These are phyloP conservation scores for Platanthera guangdongensis DNA, from an alignment of 106 monocot species.

Conservation along the genomic window DNA sequence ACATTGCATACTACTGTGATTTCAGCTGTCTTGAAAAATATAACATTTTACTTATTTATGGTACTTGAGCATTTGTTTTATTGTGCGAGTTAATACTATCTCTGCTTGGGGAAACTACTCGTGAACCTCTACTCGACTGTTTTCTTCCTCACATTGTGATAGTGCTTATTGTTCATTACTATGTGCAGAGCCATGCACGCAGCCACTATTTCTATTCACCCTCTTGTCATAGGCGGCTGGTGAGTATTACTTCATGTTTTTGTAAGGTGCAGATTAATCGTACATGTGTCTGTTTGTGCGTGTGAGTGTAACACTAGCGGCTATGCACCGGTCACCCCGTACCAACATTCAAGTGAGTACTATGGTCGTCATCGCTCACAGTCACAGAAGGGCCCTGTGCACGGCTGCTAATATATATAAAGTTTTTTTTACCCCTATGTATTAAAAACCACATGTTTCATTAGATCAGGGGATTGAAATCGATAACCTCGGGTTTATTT, in stretches of 20 bases:
- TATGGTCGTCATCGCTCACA: no score
- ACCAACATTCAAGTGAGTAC: no score
- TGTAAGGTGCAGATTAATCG: no score
- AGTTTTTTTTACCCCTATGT: neutral
- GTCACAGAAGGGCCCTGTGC: no score
- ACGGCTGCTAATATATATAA: no score
- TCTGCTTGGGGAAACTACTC: neutral
- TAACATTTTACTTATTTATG: neutral
- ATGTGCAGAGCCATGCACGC: constrained; percentile 95
- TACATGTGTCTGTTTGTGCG: no score
- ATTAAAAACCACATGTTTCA: neutral
- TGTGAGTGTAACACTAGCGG: no score
- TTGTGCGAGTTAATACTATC: neutral
- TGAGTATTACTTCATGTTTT: constrained; percentile 25
- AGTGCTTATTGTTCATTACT: neutral
- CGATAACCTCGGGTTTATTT: no score
- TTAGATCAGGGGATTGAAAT: no score
- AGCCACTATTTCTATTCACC: constrained; percentile 84
- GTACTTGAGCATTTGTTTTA: neutral
- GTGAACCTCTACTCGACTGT: neutral
- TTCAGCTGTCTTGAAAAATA: neutral
- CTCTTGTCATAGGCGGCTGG: constrained; percentile 96
- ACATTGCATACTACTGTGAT: neutral
- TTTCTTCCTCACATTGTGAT: neutral
- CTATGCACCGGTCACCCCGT: no score